Base-by-base conservation (phyloP, 352 stramenopile species). In the Peronospora belbahrii region DNA sequence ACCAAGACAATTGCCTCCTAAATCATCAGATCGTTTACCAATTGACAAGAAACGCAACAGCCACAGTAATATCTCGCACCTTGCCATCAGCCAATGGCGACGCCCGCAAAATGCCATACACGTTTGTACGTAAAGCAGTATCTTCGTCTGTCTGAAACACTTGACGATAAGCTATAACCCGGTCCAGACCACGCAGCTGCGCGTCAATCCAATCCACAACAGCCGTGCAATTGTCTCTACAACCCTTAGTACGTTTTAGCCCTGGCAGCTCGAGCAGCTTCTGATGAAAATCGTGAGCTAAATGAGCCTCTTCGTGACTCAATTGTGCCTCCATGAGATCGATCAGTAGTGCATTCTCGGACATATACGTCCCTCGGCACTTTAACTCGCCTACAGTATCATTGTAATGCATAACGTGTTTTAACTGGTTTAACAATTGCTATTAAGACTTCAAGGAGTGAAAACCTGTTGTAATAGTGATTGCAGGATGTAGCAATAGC, bases 261-360 rank as follows among this genome's bases (percentile, higher is more conserved):
- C 48, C 41, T 0, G 62, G 56, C 10, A 83, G 42, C 9, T 65
- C 13, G n/a, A 70, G 25, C 18, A 88, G 47, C 14, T 61, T 54
- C 10, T 56, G 38, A 33, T 88, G 75, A 37, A 65, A 68, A 2
- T 11, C 17, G 7, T 54, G 54, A 23, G 55, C 57, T 6, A 39
- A 51, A 31, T 64, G 27, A 9, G 57, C 72, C 28, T 84, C 70
- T 6, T 59, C 25, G 36, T 72, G 52, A 44, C 59, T 73, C 10
- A 51, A 62, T 27, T 61, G 41, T 10, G 75, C 64, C 35, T 80
- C 68, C 44, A 84, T 83, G 34, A 75, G 77, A 46, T 88, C 79
- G 27, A 89, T 74, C 11, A 94, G 67, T 41, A 95, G 64, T 37
- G 80, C 83, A 45, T 95, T 95, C 64, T 95, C 83, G 1, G 82